Evolutionary conservation across 192 early-diverging fungal genomes (phyloP).

Genomic region (Piromyces finnis): DNA sequence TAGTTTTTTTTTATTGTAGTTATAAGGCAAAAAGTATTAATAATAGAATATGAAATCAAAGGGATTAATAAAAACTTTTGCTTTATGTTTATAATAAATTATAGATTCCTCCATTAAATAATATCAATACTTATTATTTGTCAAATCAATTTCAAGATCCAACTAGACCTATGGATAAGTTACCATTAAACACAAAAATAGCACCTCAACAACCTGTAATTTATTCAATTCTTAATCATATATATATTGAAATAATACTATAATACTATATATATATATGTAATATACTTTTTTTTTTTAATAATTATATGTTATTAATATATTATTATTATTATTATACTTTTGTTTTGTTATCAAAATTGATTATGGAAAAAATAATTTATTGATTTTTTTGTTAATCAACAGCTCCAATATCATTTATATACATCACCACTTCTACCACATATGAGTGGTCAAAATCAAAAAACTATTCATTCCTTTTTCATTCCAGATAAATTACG

Average conservation of each 20-base stretch:
- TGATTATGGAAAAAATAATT: too few species aligned
- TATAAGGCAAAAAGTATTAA: too few species aligned
- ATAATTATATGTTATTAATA: not conserved
- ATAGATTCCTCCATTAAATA: not conserved
- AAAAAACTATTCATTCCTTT: conserved; percentile 62
- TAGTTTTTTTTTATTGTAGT: too few species aligned
- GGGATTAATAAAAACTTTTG: too few species aligned
- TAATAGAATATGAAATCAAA: too few species aligned
- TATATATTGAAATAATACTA: not conserved
- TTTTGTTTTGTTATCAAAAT: too few species aligned
- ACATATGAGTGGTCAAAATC: conserved; percentile 50
- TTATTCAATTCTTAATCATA: too few species aligned
- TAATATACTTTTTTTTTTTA: too few species aligned
- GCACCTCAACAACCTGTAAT: not conserved
- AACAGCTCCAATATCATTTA: conserved; percentile 59
- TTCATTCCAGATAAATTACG: conserved; percentile 70
- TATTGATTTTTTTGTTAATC: too few species aligned
- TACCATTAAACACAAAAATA: not conserved
- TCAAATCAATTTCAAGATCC: not conserved
- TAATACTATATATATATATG: too few species aligned
- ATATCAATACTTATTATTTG: not conserved
- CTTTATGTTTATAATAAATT: not conserved
- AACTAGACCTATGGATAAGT: not conserved
- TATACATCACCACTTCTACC: conserved; percentile 48
- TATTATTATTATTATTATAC: too few species aligned